Evolutionary conservation across 2,329 filamentous ascomycete species (phyloP).

Genomic region (Phialophora expanda): DNA sequence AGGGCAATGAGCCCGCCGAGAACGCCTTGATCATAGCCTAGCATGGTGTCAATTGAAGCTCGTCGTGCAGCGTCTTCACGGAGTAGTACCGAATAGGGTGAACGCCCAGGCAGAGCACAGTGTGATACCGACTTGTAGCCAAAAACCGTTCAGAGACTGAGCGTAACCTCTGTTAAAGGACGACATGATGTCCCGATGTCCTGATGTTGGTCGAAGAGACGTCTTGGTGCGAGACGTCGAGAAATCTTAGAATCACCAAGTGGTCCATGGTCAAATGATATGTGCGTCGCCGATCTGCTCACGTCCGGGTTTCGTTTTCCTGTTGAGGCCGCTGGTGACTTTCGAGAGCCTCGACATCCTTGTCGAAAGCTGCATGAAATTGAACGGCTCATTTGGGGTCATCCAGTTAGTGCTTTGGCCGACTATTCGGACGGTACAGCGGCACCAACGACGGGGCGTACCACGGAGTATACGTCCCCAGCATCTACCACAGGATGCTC

Average conservation of each 20-base stretch:
- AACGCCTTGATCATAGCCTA: conserved; percentile 35
- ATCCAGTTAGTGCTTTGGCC: neutral
- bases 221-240: neutral
- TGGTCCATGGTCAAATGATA: conserved; percentile 8
- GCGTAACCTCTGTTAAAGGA: conserved; percentile 33
- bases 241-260: neutral
- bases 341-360: neutral
- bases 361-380: neutral
- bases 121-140: conserved; percentile 29
- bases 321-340: neutral
- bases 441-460: neutral
- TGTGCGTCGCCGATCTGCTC: conserved; percentile 7
- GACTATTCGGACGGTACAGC: neutral
- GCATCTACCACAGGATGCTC: neutral
- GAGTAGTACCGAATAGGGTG: conserved; percentile 27
- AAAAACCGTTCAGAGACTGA: conserved; percentile 21
- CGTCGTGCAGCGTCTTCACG: too few relatives aligned
- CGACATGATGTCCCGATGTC: conserved; percentile 15
- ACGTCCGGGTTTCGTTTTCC: conserved; percentile 10
- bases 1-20: conserved; percentile 59
- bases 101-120: conserved; percentile 33
- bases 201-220: neutral
- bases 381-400: neutral
- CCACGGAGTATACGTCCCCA: neutral
- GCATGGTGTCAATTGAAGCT: conserved; percentile 1